Evolutionary conservation across 345 rosid genomes (phyloP), one percentile per base, ranked within the genome.

Genomic region (Citrus medica): DNA sequence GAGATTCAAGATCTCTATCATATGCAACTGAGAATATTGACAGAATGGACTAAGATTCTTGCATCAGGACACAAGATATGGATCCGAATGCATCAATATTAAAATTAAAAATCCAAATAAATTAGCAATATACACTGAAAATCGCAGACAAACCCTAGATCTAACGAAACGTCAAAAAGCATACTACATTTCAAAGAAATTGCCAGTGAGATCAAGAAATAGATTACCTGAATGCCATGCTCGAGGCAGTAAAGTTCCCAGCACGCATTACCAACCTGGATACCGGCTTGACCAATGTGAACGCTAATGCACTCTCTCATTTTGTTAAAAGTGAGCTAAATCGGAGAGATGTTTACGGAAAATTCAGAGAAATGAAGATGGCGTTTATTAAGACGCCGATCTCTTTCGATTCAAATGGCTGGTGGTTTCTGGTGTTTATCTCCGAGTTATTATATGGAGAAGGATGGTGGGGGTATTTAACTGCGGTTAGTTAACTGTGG

Each of bases 251-350:
- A 82, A n/a, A 82, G 84, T 38, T 82, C 84, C 81, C 84, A 82
- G 78, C 85, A 83, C 32, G 86, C 83, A 67, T 83, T 83, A 37
- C 83, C 83, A 73, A 80, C 83, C 79, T 83, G 83, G 32, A 83
- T 83, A 37, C 86, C 86, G 64, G 86, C 86, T 72, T 83, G 86
- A 27, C 86, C 83, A 67, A 83, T 80, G 83, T 83, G 83, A 65
- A 83, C 59, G 70, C 83, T 77, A 30, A 83, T 83, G 83, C 85
- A 83, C 83, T 83, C 80, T 67, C 85, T 83, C 83, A 83, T 83
- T 77, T 76, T 81, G 42, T 21, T 38, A 22, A 32, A 24, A 27
- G 58, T 6, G 10, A 74, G 28, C 2, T 6, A n/a, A 38, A 59
- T 61, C 37, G 10, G 13, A 46, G 51, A 46, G 16, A 46, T 46